These are phyloP conservation scores for Starmerella kuoi DNA, from an alignment of 805 yeast species.

Conservation along the genomic window DNA sequence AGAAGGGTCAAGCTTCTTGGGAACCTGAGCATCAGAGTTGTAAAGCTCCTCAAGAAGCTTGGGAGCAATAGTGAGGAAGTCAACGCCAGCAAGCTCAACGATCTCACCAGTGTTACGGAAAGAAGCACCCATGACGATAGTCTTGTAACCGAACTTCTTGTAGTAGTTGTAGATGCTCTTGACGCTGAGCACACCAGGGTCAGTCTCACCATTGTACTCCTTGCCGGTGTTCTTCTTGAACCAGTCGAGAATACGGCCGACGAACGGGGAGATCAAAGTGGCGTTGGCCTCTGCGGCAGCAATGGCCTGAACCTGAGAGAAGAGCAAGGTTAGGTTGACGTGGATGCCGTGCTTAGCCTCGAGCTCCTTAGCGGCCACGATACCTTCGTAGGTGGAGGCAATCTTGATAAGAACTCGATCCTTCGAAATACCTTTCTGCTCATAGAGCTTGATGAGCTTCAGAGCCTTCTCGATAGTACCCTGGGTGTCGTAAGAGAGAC, in stretches of 20 bases:
- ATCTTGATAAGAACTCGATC: conserved; percentile 90
- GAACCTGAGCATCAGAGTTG: conserved; percentile 67
- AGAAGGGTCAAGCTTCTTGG: conserved; percentile 64
- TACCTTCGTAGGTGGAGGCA: conserved; percentile 99
- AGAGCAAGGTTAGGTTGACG: conserved; percentile 87
- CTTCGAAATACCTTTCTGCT: conserved; percentile 70
- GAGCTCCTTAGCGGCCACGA: conserved; percentile 93
- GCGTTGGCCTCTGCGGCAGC: conserved; percentile 97
- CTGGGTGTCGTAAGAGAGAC: conserved; percentile 89
- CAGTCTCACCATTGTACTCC: conserved; percentile 64
- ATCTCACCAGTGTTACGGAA: conserved; percentile 96
- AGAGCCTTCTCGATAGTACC: conserved; percentile 91
- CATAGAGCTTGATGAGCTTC: conserved; percentile 76
- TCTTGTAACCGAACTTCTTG: conserved; percentile 91
- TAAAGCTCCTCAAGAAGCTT: conserved; percentile 75
- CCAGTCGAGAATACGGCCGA: conserved; percentile 98
- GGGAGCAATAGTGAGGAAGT: conserved; percentile 91
- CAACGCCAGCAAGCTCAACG: conserved; percentile 93
- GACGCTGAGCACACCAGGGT: conserved; percentile 95
- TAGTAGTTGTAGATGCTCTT: conserved; percentile 87
- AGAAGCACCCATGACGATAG: conserved; percentile 99
- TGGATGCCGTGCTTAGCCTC: conserved; percentile 85
- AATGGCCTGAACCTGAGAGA: conserved; percentile 94
- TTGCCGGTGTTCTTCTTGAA: conserved; percentile 89
- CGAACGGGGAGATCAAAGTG: conserved; percentile 95